A percentile compares a stretch with the other conserved stretches of the same genome.
Conservation (phyloP, 2,329 filamentous ascomycete species). For the Alternaria arbusti region DNA sequence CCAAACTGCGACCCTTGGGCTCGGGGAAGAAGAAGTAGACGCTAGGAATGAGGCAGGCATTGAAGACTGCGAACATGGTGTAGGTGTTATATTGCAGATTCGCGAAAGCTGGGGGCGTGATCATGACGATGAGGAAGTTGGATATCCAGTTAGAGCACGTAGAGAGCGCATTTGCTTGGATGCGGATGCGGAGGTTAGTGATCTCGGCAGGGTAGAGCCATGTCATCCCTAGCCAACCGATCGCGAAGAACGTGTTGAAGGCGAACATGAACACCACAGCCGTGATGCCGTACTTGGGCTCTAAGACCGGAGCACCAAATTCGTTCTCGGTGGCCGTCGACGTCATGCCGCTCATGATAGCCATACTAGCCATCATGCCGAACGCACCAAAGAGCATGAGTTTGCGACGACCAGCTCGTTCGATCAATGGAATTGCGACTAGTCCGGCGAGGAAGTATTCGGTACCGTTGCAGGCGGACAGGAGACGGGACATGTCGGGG, state of each 20-base stretch:
- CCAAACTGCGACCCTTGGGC: conserved; percentile 53
- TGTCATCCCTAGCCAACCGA: conserved; percentile 63
- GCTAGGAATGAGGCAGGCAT: conserved; percentile 58
- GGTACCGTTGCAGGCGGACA: conserved; percentile 52
- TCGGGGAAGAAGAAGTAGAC: conserved; percentile 64
- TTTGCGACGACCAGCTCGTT: conserved; percentile 40
- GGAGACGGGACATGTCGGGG: conserved; percentile 44
- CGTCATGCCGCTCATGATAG: conserved; percentile 48
- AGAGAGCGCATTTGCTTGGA: conserved; percentile 68
- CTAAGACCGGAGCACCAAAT: conserved; percentile 38
- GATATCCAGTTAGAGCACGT: conserved; percentile 14
- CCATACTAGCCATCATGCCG: conserved; percentile 52
- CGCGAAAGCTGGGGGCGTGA: conserved; percentile 64
- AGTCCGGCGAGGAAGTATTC: conserved; percentile 50
- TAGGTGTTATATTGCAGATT: conserved; percentile 60
- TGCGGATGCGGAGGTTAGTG: conserved; percentile 72
- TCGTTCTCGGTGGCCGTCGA: conserved; percentile 11
- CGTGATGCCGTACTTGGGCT: conserved; percentile 54
- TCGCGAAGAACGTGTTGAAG: conserved; percentile 70
- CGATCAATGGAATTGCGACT: conserved; percentile 49
- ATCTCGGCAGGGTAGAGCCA: conserved; percentile 73
- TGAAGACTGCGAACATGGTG: conserved; percentile 59
- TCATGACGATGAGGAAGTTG: conserved; percentile 69
- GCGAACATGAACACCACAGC: conserved; percentile 73
- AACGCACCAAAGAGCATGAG: conserved; percentile 41